These are phyloP conservation scores for Erysiphe neolycopersici DNA, from an alignment of 2,329 filamentous ascomycete genomes.

Conservation along the genomic window DNA sequence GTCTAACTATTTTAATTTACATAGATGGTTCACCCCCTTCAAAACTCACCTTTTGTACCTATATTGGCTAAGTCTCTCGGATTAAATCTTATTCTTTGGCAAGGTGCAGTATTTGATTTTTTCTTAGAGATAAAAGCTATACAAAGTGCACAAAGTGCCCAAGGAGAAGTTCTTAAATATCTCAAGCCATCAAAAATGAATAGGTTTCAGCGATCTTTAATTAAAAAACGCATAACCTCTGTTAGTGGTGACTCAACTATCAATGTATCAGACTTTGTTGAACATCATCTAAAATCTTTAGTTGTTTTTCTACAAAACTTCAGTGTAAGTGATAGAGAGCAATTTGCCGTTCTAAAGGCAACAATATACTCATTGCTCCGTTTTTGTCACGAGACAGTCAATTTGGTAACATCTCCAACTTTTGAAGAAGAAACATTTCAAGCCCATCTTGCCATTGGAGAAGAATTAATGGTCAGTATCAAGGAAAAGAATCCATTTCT, in stretches of 20 bases:
- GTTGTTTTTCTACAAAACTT: conserved; percentile 18
- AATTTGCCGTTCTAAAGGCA: conserved; percentile 15
- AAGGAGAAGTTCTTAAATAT: conserved; percentile 19
- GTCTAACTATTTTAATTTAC: conserved; percentile 13
- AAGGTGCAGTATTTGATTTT: conserved; percentile 25
- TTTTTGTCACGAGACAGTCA: conserved; percentile 27
- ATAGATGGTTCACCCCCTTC: conserved; percentile 29
- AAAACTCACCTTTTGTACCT: conserved; percentile 26
- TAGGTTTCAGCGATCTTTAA: conserved; percentile 31
- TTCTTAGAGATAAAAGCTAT: conserved; percentile 20
- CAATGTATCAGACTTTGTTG: conserved; percentile 24
- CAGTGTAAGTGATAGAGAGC: conserved; percentile 4
- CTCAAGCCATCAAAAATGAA: conserved; percentile 25
- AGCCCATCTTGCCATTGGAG: conserved; percentile 25
- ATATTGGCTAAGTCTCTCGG: conserved; percentile 17
- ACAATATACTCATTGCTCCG: conserved; percentile 19
- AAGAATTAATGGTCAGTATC: conserved; percentile 4
- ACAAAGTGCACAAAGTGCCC: conserved; percentile 17
- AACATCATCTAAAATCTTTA: conserved; percentile 17
- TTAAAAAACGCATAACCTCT: conserved; percentile 25
- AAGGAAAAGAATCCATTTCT: not conserved
- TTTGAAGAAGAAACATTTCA: conserved; percentile 40
- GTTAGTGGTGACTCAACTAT: conserved; percentile 35
- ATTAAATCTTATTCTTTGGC: conserved; percentile 18
- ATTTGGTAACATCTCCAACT: conserved; percentile 17